phyloP scores from a whole-genome alignment of 108 stramenopile species.

The Cylindrotheca closterium region DNA sequence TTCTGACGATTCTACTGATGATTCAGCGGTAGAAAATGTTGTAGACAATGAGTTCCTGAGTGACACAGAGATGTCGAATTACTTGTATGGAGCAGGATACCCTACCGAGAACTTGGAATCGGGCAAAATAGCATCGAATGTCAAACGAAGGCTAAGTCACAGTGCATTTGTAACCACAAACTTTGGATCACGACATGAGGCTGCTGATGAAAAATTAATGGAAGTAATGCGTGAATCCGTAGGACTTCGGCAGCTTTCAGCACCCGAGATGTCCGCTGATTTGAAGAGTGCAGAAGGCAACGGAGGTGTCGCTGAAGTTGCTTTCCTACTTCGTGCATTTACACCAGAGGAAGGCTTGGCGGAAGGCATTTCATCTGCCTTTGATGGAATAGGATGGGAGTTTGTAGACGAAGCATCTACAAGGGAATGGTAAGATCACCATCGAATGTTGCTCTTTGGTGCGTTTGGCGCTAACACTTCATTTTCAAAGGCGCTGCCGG shows the following conservation, averaged over 20 bases:
- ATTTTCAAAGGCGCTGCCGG: constrained; percentile 49
- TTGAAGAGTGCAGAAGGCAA: constrained; percentile 44
- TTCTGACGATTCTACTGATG: constrained; percentile 47
- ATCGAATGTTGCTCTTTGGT: background rate
- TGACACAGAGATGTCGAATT: background rate
- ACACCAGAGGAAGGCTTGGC: constrained; percentile 70
- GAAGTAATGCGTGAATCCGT: constrained; percentile 59
- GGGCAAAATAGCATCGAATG: background rate
- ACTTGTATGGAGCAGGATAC: background rate
- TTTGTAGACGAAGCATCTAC: constrained; percentile 25
- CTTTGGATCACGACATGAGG: constrained; percentile 50
- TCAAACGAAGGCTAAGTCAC: constrained; percentile 43
- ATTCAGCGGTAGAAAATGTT: constrained; percentile 24
- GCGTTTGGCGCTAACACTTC: background rate
- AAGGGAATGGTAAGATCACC: constrained; percentile 59
- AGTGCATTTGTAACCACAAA: constrained; percentile 68
- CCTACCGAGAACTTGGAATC: background rate
- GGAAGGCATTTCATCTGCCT: constrained; percentile 51
- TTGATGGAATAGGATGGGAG: constrained; percentile 61
- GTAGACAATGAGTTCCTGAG: constrained; percentile 9
- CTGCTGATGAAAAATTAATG: constrained; percentile 46
- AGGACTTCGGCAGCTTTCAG: constrained; percentile 34
- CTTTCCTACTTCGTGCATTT: constrained; percentile 70
- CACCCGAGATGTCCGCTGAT: constrained; percentile 41
- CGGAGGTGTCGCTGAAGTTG: constrained; percentile 69